Evolutionary conservation across 257 asterid genomes (phyloP).

Genomic region (Leptodermis oblonga): DNA sequence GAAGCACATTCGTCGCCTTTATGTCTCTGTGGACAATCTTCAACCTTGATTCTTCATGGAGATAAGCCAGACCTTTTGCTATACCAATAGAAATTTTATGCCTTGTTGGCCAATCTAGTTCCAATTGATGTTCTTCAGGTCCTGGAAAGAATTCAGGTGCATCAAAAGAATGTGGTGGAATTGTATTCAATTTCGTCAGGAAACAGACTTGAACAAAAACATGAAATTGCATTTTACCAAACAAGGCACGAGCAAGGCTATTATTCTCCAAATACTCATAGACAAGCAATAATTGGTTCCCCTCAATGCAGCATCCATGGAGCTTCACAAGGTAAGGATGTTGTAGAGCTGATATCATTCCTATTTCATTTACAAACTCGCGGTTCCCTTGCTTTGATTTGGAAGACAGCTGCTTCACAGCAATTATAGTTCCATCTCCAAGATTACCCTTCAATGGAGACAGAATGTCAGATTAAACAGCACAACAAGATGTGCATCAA

Average conservation of each 20-base stretch:
- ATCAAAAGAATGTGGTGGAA: not conserved
- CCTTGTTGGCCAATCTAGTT: conserved; percentile 34
- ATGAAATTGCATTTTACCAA: conserved; percentile 36
- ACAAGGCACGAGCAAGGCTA: conserved; percentile 75
- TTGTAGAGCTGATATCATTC: conserved; percentile 82
- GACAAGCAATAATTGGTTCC: conserved; percentile 60
- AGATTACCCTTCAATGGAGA: conserved; percentile 45
- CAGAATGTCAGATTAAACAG: not conserved
- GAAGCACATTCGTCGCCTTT: conserved; percentile 36
- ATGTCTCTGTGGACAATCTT: conserved; percentile 40
- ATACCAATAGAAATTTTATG: conserved; percentile 30
- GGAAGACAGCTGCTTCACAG: conserved; percentile 81
- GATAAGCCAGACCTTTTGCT: conserved; percentile 39
- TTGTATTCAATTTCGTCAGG: not conserved
- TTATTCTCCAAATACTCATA: conserved; percentile 82
- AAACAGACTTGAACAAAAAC: not conserved
- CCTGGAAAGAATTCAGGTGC: conserved; percentile 7
- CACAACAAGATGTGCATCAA: too few species aligned
- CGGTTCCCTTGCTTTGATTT: conserved; percentile 87
- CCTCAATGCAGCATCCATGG: conserved; percentile 74
- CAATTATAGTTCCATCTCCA: conserved; percentile 58
- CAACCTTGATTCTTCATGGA: conserved; percentile 34
- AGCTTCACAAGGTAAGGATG: conserved; percentile 78
- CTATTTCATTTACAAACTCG: conserved; percentile 74
- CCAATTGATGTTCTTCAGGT: conserved; percentile 26